Percentiles rank a stretch among this genome's conserved stretches.
These are phyloP conservation scores for Fusarium sp. DNA, from an alignment of 2,329 filamentous ascomycete species.

Conservation along the genomic window DNA sequence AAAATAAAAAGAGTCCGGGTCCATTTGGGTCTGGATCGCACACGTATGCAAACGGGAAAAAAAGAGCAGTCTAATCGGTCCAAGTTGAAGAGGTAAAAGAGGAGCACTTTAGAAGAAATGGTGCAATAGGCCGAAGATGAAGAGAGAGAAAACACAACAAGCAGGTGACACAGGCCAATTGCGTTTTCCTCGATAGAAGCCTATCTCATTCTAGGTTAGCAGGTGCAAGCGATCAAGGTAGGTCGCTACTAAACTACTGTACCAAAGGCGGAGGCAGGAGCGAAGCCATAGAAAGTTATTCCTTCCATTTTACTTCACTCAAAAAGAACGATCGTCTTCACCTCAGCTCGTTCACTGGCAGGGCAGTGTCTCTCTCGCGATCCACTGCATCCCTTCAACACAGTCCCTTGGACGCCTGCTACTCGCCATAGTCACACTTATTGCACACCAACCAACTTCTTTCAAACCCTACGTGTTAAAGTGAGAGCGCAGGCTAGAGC, in stretches of 20 bases:
- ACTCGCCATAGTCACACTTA: conserved; percentile 17
- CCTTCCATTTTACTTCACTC: neutral
- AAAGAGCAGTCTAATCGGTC: conserved; percentile 16
- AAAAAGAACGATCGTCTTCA: neutral
- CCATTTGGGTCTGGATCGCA: conserved; percentile 43
- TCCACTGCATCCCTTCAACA: conserved; percentile 16
- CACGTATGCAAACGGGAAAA: conserved; percentile 27
- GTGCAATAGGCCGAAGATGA: conserved; percentile 16
- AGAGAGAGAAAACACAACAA: conserved; percentile 9
- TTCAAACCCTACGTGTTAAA: neutral
- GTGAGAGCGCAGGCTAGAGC: neutral
- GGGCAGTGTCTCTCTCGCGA: conserved; percentile 4
- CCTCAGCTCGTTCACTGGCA: conserved; percentile 3
- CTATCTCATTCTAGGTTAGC: conserved; percentile 40
- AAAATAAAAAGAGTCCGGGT: conserved; percentile 34
- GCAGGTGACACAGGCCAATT: conserved; percentile 26
- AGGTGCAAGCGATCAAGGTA: conserved; percentile 11
- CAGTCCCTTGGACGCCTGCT: conserved; percentile 21
- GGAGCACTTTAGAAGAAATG: conserved; percentile 17
- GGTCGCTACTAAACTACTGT: neutral
- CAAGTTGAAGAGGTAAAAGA: conserved; percentile 28
- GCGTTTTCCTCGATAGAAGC: conserved; percentile 16
- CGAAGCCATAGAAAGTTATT: conserved; percentile 23
- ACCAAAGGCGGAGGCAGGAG: conserved; percentile 12
- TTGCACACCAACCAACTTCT: conserved; percentile 11